Conservation (phyloP, 2,329 filamentous ascomycete species). For the Basipetospora chlamydospora region DNA sequence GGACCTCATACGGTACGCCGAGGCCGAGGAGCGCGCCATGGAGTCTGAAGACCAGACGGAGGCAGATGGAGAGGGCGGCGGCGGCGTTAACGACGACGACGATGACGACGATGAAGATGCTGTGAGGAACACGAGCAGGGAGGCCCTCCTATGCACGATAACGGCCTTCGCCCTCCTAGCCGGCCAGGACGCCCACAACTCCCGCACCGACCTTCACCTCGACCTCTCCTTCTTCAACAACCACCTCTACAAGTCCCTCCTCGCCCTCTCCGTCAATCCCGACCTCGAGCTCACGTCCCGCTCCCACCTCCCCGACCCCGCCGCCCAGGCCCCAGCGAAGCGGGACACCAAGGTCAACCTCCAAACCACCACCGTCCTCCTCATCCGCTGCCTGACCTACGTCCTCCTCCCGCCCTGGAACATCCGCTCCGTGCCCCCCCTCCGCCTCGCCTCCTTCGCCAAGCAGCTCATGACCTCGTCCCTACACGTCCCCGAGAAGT, state of each 20-base stretch:
- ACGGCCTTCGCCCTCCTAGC: constrained; percentile 94
- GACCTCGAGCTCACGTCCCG: constrained; percentile 73
- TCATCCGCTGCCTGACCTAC: constrained; percentile 73
- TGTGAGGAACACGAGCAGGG: constrained; percentile 62
- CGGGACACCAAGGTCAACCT: constrained; percentile 64
- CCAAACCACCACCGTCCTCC: constrained; percentile 83
- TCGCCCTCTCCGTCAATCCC: constrained; percentile 63
- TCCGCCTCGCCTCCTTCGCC: constrained; percentile 78
- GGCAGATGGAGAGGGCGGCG: constrained; percentile 23
- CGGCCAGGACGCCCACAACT: constrained; percentile 82
- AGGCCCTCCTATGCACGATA: constrained; percentile 84
- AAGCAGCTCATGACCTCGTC: constrained; percentile 78
- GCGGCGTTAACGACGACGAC: constrained; percentile 25
- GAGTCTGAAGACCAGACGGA: constrained; percentile 25
- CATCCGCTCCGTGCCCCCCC: constrained; percentile 60
- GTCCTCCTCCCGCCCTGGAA: constrained; percentile 64
- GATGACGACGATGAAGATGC: constrained; percentile 32
- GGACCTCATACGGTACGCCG: constrained; percentile 71
- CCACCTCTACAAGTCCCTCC: constrained; percentile 77
- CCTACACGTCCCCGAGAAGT: constrained; percentile 84
- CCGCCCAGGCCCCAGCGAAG: constrained; percentile 24
- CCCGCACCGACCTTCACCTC: constrained; percentile 65
- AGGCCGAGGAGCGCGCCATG: constrained; percentile 32
- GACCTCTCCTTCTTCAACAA: constrained; percentile 93
- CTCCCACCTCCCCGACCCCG: constrained; percentile 54